Conservation (phyloP, 1,284 basidiomycete species). For the Peniophora sp. region DNA sequence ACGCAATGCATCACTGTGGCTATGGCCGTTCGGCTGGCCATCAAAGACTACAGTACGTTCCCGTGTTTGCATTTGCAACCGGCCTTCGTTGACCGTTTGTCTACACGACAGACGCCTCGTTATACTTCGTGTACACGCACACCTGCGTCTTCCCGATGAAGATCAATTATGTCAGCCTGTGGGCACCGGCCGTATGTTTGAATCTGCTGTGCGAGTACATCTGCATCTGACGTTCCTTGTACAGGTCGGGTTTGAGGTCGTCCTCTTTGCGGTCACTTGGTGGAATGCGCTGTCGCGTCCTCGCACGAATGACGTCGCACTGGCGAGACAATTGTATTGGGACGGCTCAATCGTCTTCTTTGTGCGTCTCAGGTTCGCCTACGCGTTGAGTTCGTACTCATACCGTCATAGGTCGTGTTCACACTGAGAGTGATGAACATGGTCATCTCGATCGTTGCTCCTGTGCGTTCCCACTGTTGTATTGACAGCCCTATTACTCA, state of each 20-base stretch:
- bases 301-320: constrained; percentile 13
- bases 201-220: not conserved
- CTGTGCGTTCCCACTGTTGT: constrained; percentile 15
- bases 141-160: constrained; percentile 13
- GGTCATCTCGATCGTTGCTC: constrained; percentile 16
- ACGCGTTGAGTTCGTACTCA: not conserved
- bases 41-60: not conserved
- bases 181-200: constrained; percentile 24
- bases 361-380: constrained; percentile 10
- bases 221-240: not conserved
- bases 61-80: constrained; percentile 16
- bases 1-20: constrained; percentile 23
- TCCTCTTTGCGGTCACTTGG: constrained; percentile 24
- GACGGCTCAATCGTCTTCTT: constrained; percentile 27
- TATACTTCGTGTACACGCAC: no score
- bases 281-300: constrained; percentile 29
- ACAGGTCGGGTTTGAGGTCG: constrained; percentile 29
- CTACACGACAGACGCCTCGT: not conserved
- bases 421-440: constrained; percentile 22
- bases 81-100: not conserved
- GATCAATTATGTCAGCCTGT: constrained; percentile 18
- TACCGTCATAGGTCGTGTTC: not conserved
- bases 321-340: constrained; percentile 22
- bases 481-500: not conserved
- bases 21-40: constrained; percentile 10